phyloP scores from a whole-genome alignment of 208 protist genomes.

The Willaertia magna region DNA sequence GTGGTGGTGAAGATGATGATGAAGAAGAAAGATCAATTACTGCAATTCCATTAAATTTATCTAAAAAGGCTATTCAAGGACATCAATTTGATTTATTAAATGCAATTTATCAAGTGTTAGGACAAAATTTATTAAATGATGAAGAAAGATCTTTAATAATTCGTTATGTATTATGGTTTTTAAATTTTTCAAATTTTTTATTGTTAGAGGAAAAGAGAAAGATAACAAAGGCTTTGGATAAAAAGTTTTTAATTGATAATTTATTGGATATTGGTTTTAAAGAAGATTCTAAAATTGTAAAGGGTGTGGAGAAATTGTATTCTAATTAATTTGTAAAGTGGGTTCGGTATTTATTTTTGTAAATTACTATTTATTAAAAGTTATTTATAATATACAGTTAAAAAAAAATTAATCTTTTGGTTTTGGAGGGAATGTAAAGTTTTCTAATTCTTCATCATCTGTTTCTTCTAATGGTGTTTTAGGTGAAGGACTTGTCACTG shows the following conservation, averaged over 20 bases:
- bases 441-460: no score
- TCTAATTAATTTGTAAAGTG: no score
- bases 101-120: neutral
- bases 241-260: neutral
- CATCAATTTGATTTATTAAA: neutral
- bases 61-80: neutral
- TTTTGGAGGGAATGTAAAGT: no score
- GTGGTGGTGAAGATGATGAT: neutral
- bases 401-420: no score
- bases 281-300: no score
- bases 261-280: neutral
- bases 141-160: neutral
- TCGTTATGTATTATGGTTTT: neutral
- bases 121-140: neutral
- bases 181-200: neutral
- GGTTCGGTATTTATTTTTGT: no score
- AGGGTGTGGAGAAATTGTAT: no score
- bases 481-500: no score
- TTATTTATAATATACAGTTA: no score
- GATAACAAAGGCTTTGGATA: neutral
- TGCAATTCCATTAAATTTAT: neutral
- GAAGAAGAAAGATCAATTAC: neutral
- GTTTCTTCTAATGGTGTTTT: no score
- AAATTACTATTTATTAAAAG: no score
- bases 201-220: neutral